phyloP scores from a whole-genome alignment of 176 grass and related monocot genomes.

The Carex scoparia region DNA sequence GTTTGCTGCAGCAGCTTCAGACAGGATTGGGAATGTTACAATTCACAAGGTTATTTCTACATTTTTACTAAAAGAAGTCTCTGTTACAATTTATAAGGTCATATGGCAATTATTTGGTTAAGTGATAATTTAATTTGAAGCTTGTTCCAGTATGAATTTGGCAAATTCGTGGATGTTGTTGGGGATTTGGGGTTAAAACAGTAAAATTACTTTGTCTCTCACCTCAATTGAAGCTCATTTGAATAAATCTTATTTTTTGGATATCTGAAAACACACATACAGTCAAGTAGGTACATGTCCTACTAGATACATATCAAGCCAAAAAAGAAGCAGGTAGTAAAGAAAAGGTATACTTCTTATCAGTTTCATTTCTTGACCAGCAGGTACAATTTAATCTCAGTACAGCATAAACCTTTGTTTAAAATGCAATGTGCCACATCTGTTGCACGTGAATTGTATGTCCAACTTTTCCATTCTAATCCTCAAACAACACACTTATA shows the following conservation, averaged over 20 bases:
- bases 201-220: neutral
- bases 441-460: neutral
- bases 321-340: neutral
- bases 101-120: neutral
- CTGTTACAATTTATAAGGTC: constrained; percentile 32
- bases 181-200: neutral
- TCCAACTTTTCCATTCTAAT: neutral
- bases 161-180: neutral
- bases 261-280: neutral
- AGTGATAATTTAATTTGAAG: neutral
- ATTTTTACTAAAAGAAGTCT: neutral
- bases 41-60: constrained; percentile 23
- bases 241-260: constrained; percentile 25
- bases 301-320: neutral
- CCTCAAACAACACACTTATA: neutral
- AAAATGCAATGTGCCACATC: neutral
- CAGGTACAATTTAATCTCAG: neutral
- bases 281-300: neutral
- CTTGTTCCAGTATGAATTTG: neutral
- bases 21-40: constrained; percentile 67
- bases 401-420: neutral
- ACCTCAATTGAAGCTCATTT: neutral
- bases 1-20: constrained; percentile 53
- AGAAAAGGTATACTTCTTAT: neutral
- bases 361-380: neutral